These are phyloP conservation scores for Fermentozyma sake DNA, from an alignment of 1,139 yeast species.

Conservation along the genomic window DNA sequence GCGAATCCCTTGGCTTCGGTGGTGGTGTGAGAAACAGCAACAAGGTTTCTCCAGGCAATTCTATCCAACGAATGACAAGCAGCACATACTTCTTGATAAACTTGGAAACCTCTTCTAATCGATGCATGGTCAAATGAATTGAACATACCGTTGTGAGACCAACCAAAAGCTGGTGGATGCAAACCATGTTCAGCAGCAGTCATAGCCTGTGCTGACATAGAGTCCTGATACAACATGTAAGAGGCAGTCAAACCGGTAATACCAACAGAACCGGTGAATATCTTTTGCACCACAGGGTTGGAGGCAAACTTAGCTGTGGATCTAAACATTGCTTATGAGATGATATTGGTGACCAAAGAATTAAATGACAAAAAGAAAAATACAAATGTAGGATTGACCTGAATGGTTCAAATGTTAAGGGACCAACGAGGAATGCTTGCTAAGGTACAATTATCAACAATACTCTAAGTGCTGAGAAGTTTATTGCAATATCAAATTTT, in stretches of 20 bases:
- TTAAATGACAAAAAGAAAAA: too few relatives aligned
- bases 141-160: conserved; percentile 94
- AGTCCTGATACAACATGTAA: conserved; percentile 72
- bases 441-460: too few relatives aligned
- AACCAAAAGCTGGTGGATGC: conserved; percentile 87
- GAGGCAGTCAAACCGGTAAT: conserved; percentile 69
- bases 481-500: too few relatives aligned
- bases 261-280: conserved; percentile 62
- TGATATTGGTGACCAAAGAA: too few relatives aligned
- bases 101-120: conserved; percentile 98
- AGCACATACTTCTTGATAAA: conserved; percentile 97
- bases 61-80: conserved; percentile 97
- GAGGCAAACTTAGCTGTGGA: conserved; percentile 9
- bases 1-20: conserved; percentile 91
- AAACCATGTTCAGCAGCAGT: conserved; percentile 99
- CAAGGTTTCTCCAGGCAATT: conserved; percentile 98
- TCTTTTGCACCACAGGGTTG: conserved; percentile 45
- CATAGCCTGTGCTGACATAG: conserved; percentile 89
- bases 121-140: conserved; percentile 93
- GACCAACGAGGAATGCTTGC: too few relatives aligned
- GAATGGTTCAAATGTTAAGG: too few relatives aligned
- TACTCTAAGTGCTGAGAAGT: too few relatives aligned
- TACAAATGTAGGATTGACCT: too few relatives aligned
- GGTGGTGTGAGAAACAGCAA: conserved; percentile 93
- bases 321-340: conserved; percentile 10